These are phyloP conservation scores for Gossypium herbaceum DNA, from an alignment of 345 rosid species.

Conservation along the genomic window DNA sequence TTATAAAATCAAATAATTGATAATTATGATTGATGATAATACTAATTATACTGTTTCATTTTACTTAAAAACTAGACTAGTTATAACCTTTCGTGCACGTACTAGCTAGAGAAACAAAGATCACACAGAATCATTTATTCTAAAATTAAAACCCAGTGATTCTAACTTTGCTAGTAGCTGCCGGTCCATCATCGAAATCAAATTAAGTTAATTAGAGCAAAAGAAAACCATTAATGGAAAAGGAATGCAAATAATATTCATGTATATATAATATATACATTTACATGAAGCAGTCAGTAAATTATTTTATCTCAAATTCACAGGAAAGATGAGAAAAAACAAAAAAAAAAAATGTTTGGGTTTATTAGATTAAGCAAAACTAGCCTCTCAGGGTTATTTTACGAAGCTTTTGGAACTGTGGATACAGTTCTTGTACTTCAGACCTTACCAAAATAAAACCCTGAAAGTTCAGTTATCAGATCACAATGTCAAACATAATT, in stretches of 20 bases:
- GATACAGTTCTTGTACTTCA: not conserved
- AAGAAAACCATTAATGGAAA: not conserved
- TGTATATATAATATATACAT: not conserved
- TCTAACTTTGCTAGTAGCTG: not conserved
- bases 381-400: not conserved
- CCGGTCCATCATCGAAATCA: not conserved
- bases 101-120: not conserved
- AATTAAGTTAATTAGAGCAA: not conserved
- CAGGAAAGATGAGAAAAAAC: not conserved
- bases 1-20: not conserved
- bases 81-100: not conserved
- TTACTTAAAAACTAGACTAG: not conserved
- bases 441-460: not conserved
- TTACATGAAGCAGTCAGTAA: not conserved
- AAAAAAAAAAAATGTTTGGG: not conserved
- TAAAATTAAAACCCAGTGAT: not conserved
- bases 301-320: not conserved
- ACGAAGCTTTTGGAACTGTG: not conserved
- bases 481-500: not conserved
- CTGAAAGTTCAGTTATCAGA: not conserved
- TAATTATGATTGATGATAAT: not conserved
- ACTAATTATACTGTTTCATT: not conserved
- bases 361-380: not conserved
- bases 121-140: not conserved
- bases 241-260: not conserved